phyloP scores from a whole-genome alignment of 805 yeast genomes.

The Saccharomycopsis babjevae region DNA sequence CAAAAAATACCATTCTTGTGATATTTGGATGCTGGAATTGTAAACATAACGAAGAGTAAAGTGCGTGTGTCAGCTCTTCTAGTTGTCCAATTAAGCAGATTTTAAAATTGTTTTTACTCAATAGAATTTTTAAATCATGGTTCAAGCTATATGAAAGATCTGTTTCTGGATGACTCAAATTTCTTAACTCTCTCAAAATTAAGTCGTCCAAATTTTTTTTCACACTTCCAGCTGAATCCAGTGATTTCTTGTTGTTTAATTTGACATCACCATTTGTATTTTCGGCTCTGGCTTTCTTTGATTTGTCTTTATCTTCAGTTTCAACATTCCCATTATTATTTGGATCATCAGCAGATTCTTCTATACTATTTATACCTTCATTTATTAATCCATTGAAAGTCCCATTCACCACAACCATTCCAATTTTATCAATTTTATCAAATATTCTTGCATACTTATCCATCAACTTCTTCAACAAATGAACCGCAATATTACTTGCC shows the following conservation, averaged over 20 bases:
- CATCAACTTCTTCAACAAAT: slow-evolving; percentile 60
- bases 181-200: slow-evolving; percentile 74
- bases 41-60: slow-evolving; percentile 76
- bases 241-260: background rate
- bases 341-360: slow-evolving; percentile 18
- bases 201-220: slow-evolving; percentile 82
- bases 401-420: slow-evolving; percentile 90
- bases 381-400: slow-evolving; percentile 86
- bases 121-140: slow-evolving; percentile 54
- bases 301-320: background rate
- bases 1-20: slow-evolving; percentile 82
- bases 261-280: background rate
- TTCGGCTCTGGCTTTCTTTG: background rate
- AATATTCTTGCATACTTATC: slow-evolving; percentile 38
- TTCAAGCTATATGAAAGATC: slow-evolving; percentile 59
- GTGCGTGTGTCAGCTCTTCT: slow-evolving; percentile 87
- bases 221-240: background rate
- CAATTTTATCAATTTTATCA: slow-evolving; percentile 37
- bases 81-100: slow-evolving; percentile 77
- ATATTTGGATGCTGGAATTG: slow-evolving; percentile 85
- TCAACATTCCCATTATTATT: background rate
- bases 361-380: slow-evolving; percentile 34
- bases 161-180: slow-evolving; percentile 72
- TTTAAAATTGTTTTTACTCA: slow-evolving; percentile 58
- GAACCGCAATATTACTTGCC: slow-evolving; percentile 85